phyloP scores from a whole-genome alignment of 345 rosid species.

The Balakata baccata region DNA sequence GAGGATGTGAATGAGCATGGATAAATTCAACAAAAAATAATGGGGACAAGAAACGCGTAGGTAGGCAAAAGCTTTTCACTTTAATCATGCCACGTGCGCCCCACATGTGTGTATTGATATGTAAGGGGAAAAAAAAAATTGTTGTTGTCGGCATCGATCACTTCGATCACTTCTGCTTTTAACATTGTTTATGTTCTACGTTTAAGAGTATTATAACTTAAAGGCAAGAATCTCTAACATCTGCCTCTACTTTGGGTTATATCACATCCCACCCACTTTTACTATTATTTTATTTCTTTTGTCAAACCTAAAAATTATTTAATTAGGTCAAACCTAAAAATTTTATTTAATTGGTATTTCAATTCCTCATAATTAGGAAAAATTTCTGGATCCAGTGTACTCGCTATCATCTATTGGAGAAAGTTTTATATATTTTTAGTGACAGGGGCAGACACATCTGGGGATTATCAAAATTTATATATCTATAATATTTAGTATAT shows the following conservation, averaged over 20 bases:
- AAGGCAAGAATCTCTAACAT: neutral
- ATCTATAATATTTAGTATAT: no score
- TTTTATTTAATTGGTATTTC: no score
- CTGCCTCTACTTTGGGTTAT: neutral
- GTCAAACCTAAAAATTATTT: neutral
- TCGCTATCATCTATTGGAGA: no score
- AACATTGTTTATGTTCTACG: conserved; percentile 3
- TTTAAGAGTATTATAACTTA: no score
- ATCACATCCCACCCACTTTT: neutral
- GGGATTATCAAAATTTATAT: no score
- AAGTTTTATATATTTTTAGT: no score
- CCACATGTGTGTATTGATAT: neutral
- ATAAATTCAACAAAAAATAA: neutral
- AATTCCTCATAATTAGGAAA: no score
- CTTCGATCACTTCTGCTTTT: neutral
- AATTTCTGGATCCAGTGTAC: no score
- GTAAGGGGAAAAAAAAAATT: neutral
- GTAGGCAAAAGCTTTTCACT: neutral
- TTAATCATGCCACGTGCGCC: conserved; percentile 1
- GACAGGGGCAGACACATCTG: no score
- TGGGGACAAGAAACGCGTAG: neutral
- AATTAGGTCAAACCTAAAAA: neutral
- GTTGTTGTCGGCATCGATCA: neutral
- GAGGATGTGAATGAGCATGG: no score
- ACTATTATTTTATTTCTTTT: neutral